These are phyloP conservation scores for Zymoseptoria brevis DNA, from an alignment of 2,329 filamentous ascomycete genomes.

Conservation along the genomic window DNA sequence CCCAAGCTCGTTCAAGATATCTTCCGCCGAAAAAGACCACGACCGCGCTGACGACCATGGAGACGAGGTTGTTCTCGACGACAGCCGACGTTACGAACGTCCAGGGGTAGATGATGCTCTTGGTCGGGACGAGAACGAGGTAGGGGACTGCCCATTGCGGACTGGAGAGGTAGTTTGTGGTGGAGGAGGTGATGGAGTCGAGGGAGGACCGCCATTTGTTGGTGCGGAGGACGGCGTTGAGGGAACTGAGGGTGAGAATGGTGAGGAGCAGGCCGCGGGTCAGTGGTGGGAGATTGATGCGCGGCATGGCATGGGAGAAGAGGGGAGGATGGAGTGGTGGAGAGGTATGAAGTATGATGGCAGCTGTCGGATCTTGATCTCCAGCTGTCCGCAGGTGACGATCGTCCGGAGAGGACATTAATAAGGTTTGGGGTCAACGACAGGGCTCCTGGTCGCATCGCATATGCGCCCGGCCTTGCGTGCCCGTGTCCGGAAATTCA, in stretches of 20 bases:
- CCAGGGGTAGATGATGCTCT: constrained; percentile 86
- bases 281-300: constrained; percentile 87
- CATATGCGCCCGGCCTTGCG: too few relatives aligned
- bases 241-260: constrained; percentile 67
- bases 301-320: constrained; percentile 25
- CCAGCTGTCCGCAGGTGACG: too few relatives aligned
- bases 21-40: constrained; percentile 87
- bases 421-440: too few relatives aligned
- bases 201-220: constrained; percentile 49
- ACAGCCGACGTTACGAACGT: constrained; percentile 78
- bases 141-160: constrained; percentile 54
- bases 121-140: constrained; percentile 75
- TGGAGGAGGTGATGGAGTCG: constrained; percentile 18
- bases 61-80: constrained; percentile 89
- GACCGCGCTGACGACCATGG: constrained; percentile 64
- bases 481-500: too few relatives aligned
- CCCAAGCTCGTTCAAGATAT: constrained; percentile 95
- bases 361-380: too few relatives aligned
- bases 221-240: constrained; percentile 73
- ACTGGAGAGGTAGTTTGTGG: constrained; percentile 29
- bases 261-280: constrained; percentile 73
- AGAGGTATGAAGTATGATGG: too few relatives aligned
- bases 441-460: too few relatives aligned
- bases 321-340: background rate
- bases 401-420: too few relatives aligned